Evolutionary conservation across 208 protist species (phyloP), one percentile per base, ranked within the genome.

Genomic region (Trypanosomatidae sp.): DNA sequence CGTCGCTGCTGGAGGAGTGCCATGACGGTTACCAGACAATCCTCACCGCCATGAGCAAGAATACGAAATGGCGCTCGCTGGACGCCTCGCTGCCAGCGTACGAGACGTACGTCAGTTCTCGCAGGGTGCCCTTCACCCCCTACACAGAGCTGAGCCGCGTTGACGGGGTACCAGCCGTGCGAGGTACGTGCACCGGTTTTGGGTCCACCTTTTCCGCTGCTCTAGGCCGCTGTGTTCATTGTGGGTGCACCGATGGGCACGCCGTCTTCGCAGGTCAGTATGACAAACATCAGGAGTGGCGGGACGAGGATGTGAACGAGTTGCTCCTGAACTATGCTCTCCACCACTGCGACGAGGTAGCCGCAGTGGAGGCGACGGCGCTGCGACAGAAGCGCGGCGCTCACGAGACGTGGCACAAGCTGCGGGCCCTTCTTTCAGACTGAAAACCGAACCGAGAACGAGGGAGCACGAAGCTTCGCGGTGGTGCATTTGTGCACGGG

Each of bases 131-230:
- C 1, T 86, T 84, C 56, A 60, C 66, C 30, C 83, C 83, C 25
- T 91, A 93, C 71, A 77, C 59, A 67, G 80, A 89, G 76, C 82
- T 96, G 41, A 87, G 77, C 62, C 55, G 19, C 3, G 80, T 93
- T 13, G 79, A 85, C 9, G 91, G 91, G 17, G 83, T 93, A 22
- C 82, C 91, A 17, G 87, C 88, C 25, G 56, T 94, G 0, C 82
- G 86, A n/a, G 91, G 89, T 43, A 91, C 86, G 17, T 94, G 88
- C 80, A 89, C 69, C 17, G 91, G 91, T 19, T 87, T 93, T 71
- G 88, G 86, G 70, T 91, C 89, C 6, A 93, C 89, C 30, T 69
- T 85, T 13, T 81, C 82, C 6, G 74, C 64, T 15, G 62, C 68
- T 5, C 71, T 85, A 0, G 81, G 85, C 12, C 70, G 74, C 15